Evolutionary conservation across 2,329 filamentous ascomycete species (phyloP).

Genomic region (Diaporthe vaccinii): DNA sequence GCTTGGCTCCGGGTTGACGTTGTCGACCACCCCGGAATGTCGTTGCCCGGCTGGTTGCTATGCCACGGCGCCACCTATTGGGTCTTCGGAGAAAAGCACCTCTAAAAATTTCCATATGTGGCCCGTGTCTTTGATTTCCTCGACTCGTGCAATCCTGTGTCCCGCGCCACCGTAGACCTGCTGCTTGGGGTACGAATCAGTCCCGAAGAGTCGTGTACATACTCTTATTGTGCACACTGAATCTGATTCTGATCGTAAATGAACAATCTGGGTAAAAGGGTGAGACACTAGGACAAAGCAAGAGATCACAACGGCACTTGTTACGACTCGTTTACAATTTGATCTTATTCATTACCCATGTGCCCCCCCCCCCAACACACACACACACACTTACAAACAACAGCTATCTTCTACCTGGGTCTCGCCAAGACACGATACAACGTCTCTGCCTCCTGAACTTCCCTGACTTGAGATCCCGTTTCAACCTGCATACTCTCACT

Average conservation of each 20-base stretch:
- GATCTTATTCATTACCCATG: neutral
- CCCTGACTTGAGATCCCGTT: neutral
- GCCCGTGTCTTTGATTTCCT: neutral
- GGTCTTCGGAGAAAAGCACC: neutral
- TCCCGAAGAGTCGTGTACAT: too few species aligned
- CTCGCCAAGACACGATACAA: neutral
- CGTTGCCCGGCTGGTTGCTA: neutral
- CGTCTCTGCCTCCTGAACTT: neutral
- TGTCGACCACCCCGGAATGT: conserved; percentile 1
- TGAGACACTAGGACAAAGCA: neutral
- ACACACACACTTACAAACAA: too few species aligned
- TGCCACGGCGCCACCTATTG: neutral
- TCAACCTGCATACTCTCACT: conserved; percentile 23
- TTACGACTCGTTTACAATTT: neutral
- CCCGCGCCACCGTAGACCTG: neutral
- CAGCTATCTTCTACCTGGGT: neutral
- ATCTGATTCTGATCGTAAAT: neutral
- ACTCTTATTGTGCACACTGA: neutral
- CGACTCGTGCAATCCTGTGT: neutral
- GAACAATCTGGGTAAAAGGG: neutral
- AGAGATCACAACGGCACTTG: neutral
- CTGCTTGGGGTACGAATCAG: neutral
- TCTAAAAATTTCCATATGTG: neutral
- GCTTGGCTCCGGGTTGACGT: conserved; percentile 14
- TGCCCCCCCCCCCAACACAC: neutral